Evolutionary conservation across 495 filamentous ascomycete genomes (phyloP), one percentile per base, ranked within the genome.

Genomic region (Hypomontagnella submonticulosa): DNA sequence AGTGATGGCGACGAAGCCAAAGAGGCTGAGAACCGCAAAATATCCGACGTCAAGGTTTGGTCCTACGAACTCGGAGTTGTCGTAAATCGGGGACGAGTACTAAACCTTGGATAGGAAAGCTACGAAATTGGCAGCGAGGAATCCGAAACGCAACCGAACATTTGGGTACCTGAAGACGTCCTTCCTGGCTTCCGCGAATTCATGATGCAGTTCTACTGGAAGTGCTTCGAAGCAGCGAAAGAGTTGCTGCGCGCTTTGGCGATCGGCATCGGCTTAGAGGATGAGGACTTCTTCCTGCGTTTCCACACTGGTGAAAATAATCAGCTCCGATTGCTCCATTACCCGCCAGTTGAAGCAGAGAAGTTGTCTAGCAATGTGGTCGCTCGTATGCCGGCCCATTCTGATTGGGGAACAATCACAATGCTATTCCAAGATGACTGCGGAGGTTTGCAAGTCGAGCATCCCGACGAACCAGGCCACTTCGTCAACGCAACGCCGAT

Each of bases 281-380:
- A 71, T 11, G 82, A 85, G 69, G 66, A 81, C 7, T 82, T 84
- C 70, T 78, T 90, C 34, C 54, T 80, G 9, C 70, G 69, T 16
- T 82, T 82, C 47, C 86, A 88, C 58, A 82, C 80, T 9, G 85
- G 84, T 1, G 74, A 84, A 56, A 83, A 86, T 56, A 86, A 86
- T 52, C 88, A 91, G 68, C 75, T 89, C 3, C 81, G 89, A 2
- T 68, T 92, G 11, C 77, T 90, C 9, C 87, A 90, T 65, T 91
- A 91, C 59, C 86, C 88, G 1, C 77, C 84, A 5, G 76, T 90
- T 12, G 79, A 84, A 36, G 80, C 77, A 6, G 77, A 74, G 32
- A 67, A 83, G 12, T 52, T 79, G 9, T 80, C 84, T 36, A 77
- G 72, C 18, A 76, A 80, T 13, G 70, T 71, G 9, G 75, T 76